Conservation (phyloP, 2,329 filamentous ascomycete species). For the Colletotrichum higginsianum region DNA sequence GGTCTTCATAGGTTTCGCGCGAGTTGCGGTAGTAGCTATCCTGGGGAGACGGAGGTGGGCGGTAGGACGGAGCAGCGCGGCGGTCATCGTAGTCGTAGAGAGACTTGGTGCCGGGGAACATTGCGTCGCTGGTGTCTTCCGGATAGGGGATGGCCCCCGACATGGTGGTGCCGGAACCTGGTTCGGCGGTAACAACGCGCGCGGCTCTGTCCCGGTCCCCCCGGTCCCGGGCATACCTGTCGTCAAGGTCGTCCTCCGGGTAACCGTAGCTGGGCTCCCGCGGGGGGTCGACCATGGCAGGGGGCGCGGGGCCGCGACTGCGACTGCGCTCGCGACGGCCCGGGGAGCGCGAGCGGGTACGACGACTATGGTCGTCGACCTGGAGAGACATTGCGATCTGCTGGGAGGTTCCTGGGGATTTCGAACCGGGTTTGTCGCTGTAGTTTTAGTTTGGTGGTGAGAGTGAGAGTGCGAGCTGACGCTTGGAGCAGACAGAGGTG, state of each 20-base stretch:
- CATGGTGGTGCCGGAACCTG: constrained; percentile 25
- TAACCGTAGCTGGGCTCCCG: constrained; percentile 60
- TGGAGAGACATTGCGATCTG: constrained; percentile 64
- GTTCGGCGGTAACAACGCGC: constrained; percentile 38
- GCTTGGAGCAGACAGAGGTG: constrained; percentile 12
- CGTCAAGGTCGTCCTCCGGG: constrained; percentile 59
- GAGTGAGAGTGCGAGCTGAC: background rate
- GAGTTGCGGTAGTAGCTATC: constrained; percentile 56
- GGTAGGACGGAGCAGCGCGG: constrained; percentile 48
- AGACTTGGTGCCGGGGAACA: constrained; percentile 55
- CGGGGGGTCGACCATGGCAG: constrained; percentile 55
- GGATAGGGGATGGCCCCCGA: constrained; percentile 55
- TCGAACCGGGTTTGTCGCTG: constrained; percentile 38
- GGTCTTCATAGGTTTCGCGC: constrained; percentile 51
- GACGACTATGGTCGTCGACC: constrained; percentile 61
- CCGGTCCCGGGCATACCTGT: constrained; percentile 47
- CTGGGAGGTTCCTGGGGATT: constrained; percentile 15
- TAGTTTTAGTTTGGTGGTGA: constrained; percentile 11
- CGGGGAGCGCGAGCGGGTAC: constrained; percentile 64
- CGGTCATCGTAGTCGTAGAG: constrained; percentile 59
- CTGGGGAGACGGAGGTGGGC: constrained; percentile 52
- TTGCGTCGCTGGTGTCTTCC: constrained; percentile 54
- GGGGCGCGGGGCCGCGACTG: constrained; percentile 50
- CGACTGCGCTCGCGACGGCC: constrained; percentile 57
- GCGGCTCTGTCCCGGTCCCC: constrained; percentile 35